Evolutionary conservation across 2,329 filamentous ascomycete species (phyloP), one percentile per base, ranked within the genome.

Genomic region (Venturia asperata): DNA sequence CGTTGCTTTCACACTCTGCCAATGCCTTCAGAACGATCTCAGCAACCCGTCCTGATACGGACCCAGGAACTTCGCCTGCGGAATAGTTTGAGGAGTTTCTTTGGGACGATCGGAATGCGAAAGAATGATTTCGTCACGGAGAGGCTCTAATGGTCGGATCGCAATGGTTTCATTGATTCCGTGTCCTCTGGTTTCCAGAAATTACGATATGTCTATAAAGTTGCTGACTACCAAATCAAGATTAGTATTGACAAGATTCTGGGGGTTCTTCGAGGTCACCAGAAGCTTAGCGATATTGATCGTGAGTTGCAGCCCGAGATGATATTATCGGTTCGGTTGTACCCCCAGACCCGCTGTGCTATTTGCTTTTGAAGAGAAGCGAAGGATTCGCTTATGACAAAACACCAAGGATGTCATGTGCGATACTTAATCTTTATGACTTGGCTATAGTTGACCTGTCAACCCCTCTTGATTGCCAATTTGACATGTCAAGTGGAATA

Each of bases 1-100:
- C n/a, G n/a, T n/a, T n/a, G 49, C 49, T 55, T 55, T 55, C 49
- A 55, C 49, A n/a, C 27, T 55, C n/a, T 55, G 49, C n/a, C 49
- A 30, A 55, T 55, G 49, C n/a, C 24, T 30, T 5, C 24, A 55
- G 15, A 55, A 55, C 30, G 49, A 55, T 19, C 49, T 55, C 24
- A 55, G 24, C 24, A 30, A 9, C 27, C 30, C 21, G 10, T 55
- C 15, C 15, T 55, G 24, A 55, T 27, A 1, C 9, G 30, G 30
- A 34, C 3, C 30, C 30, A 34, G 6, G 6, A 34, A 3, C 3
- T 47, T n/a, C 45, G 39, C 45, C 45, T n/a, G 5, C 24, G 15
- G 49, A 19, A 55, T 5, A n/a, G 2, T n/a, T 24, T 9, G 3
- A 21, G 49, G 9, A 11, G 49, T 24, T 24, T 52, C n/a, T n/a